Base-by-base conservation (phyloP, 2,329 filamentous ascomycete species). In the Chrysoporthe deuterocubensis region DNA sequence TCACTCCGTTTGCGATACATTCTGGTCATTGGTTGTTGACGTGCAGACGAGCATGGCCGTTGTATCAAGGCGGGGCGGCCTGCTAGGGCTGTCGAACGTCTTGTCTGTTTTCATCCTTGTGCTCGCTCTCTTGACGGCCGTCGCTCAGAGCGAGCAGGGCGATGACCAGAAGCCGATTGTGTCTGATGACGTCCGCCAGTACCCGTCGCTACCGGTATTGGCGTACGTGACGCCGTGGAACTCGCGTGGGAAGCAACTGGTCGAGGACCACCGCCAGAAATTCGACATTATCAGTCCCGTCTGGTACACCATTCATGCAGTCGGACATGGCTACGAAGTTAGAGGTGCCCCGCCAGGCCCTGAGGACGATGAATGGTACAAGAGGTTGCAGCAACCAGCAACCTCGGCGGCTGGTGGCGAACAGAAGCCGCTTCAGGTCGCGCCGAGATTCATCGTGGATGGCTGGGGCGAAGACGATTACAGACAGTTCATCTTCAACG, bases 181-280 rank as follows among this genome's bases (percentile, higher is more conserved):
- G 42, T 54, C 37, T 59, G 37, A 50, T 21, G 62, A 46, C 48
- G 59, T n/a, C 48, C 52, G 52, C 3, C 52, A 32, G 40, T 48
- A 64, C 42, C 67, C 69, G 16, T 46, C 44, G n/a, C 64, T 70
- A 4, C 69, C 70, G 18, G 66, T 70, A 18, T 64, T 73, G 58
- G 72, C 69, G 44, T 73, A 73, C 48, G 72, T 73, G 18, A 73
- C 72, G 50, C 71, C 71, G 14, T 73, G 72, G 72, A 71, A 73
- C 67, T 40, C 67, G 32, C 71, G 72, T 8, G 72, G 72, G 34
- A 71, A 68, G 46, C 59, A 71, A 58, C 65, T 73, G 26, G 70
- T 72, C 16, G 71, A 72, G 48, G 67, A 71, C 44, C 67, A 71
- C 58, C 66, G 70, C 3, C 42, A 65, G 1, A 73, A 71, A 37